A percentile compares a stretch with the other conserved stretches of the same genome.
Conservation (phyloP, 208 protist genomes). For the Crithidia mellificae region DNA sequence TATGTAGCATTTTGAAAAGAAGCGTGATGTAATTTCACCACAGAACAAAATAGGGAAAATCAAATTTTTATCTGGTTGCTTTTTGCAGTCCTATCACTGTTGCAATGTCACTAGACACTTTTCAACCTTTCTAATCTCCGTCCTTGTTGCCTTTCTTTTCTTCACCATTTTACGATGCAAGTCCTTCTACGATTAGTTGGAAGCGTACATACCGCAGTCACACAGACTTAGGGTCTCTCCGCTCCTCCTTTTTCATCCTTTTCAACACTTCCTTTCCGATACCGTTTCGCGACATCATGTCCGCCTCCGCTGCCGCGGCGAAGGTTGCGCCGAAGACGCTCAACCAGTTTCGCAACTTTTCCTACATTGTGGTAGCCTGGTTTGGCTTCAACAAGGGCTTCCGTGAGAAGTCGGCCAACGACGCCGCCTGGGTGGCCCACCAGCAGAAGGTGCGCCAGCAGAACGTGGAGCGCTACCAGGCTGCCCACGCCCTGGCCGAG, state of each 20-base stretch:
- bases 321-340: slow-evolving; percentile 86
- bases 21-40: no score
- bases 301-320: slow-evolving; percentile 41
- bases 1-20: no score
- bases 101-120: slow-evolving; percentile 1
- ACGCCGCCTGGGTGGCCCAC: slow-evolving; percentile 74
- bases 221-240: background rate
- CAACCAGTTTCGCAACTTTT: slow-evolving; percentile 87
- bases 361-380: slow-evolving; percentile 82
- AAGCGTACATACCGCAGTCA: background rate
- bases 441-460: slow-evolving; percentile 65
- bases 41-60: no score
- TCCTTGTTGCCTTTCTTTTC: background rate
- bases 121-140: background rate
- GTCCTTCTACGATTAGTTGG: background rate
- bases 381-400: slow-evolving; percentile 78
- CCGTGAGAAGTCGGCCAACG: slow-evolving; percentile 79
- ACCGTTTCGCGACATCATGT: no score
- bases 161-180: background rate
- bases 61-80: no score
- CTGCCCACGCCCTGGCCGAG: slow-evolving; percentile 43
- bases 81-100: no score
- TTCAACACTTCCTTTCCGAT: background rate
- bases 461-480: slow-evolving; percentile 65
- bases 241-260: background rate